A percentile compares a stretch with the other conserved stretches of the same genome.
Evolutionary conservation across 2,329 filamentous ascomycete species (phyloP).

Genomic region (Cladophialophora bantiana): DNA sequence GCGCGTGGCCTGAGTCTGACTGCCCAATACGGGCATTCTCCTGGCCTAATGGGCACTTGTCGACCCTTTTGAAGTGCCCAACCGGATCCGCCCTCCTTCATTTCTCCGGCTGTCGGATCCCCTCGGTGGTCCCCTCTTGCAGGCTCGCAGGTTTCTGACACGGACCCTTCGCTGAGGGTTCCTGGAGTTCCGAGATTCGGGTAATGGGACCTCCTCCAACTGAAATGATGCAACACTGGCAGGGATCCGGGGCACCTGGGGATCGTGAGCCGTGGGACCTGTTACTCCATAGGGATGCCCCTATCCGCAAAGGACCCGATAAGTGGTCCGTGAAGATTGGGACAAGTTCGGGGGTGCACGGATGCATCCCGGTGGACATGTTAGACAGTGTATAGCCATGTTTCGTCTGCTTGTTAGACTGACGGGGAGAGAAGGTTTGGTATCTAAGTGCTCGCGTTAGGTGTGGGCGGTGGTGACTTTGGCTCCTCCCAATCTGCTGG

Average conservation of each 20-base stretch:
- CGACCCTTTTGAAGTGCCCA: background rate
- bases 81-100: background rate
- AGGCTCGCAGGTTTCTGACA: background rate
- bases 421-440: constrained; percentile 2
- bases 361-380: constrained; percentile 18
- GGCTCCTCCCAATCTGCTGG: background rate
- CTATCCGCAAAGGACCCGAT: background rate
- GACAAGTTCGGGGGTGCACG: background rate
- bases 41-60: background rate
- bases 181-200: constrained; percentile 5
- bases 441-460: background rate
- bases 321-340: background rate
- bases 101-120: constrained; percentile 4
- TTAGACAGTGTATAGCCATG: constrained; percentile 7
- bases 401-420: constrained; percentile 3
- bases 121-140: background rate
- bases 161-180: background rate
- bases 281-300: background rate
- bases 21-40: background rate
- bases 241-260: constrained; percentile 22
- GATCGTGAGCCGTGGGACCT: constrained; percentile 7
- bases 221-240: constrained; percentile 19
- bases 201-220: constrained; percentile 9
- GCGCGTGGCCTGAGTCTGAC: constrained; percentile 14
- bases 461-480: background rate